These are phyloP conservation scores for Teunomyces panamensis DNA, from an alignment of 805 yeast species.

Conservation along the genomic window DNA sequence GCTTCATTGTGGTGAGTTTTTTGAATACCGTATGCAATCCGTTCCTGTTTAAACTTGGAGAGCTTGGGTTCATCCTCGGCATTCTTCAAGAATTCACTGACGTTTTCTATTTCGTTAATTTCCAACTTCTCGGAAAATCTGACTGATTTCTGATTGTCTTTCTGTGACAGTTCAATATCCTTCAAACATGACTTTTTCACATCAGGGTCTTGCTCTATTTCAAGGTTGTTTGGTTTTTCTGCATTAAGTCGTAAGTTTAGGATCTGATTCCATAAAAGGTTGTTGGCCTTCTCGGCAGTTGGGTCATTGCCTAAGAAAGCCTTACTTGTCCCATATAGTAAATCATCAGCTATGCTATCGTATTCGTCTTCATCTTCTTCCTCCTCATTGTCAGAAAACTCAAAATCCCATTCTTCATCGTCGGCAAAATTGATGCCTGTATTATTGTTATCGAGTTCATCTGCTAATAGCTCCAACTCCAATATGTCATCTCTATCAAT, in stretches of 20 bases:
- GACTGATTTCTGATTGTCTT: conserved; percentile 40
- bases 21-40: neutral
- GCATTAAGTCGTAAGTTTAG: conserved; percentile 20
- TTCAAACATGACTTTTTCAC: neutral
- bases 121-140: conserved; percentile 51
- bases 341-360: conserved; percentile 25
- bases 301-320: conserved; percentile 12
- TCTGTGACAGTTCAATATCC: neutral
- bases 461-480: conserved; percentile 54
- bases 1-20: neutral
- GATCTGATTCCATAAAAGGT: conserved; percentile 42
- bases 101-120: conserved; percentile 58
- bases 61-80: conserved; percentile 12
- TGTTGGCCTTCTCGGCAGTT: conserved; percentile 9
- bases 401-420: conserved; percentile 38
- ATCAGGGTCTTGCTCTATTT: neutral
- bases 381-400: conserved; percentile 35
- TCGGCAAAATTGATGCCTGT: conserved; percentile 18
- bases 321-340: conserved; percentile 20
- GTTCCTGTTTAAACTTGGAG: conserved; percentile 12
- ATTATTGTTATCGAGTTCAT: conserved; percentile 36
- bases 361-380: conserved; percentile 21
- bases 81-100: conserved; percentile 45
- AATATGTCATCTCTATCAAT: conserved; percentile 46
- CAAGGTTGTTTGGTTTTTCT: conserved; percentile 4